Percentiles rank a stretch among this genome's conserved stretches.
Conservation (phyloP, 106 monocot genomes). For the Vanilla planifolia region DNA sequence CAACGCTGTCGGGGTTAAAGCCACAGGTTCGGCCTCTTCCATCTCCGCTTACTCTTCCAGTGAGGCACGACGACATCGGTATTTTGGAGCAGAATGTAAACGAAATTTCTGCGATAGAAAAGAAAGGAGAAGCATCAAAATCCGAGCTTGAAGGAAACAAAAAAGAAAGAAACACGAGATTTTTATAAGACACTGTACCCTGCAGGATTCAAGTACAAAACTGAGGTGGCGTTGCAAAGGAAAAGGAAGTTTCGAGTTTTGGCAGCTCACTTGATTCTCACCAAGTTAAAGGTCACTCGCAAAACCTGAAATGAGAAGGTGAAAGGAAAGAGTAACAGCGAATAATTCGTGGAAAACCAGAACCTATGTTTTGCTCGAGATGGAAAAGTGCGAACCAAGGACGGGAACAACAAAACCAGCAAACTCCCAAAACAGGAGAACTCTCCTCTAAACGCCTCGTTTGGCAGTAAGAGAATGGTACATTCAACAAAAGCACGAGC, state of each 20-base stretch:
- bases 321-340: no score
- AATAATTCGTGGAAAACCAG: no score
- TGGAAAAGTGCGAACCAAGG: no score
- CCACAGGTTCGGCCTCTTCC: slow-evolving; percentile 41
- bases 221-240: background rate
- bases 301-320: no score
- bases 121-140: background rate
- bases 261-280: background rate
- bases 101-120: background rate
- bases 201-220: background rate
- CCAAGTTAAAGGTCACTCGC: no score
- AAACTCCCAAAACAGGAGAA: no score
- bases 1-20: slow-evolving; percentile 65
- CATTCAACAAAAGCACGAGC: no score
- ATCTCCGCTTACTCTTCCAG: slow-evolving; percentile 17
- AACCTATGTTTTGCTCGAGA: no score
- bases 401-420: no score
- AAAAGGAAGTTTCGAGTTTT: background rate
- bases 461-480: no score
- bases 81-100: background rate
- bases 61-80: slow-evolving; percentile 6
- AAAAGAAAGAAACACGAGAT: background rate
- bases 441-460: no score
- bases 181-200: slow-evolving; percentile 11
- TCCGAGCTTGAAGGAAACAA: background rate